phyloP scores from a whole-genome alignment of 192 early-diverging fungal species.

The Funneliformis mosseae region DNA sequence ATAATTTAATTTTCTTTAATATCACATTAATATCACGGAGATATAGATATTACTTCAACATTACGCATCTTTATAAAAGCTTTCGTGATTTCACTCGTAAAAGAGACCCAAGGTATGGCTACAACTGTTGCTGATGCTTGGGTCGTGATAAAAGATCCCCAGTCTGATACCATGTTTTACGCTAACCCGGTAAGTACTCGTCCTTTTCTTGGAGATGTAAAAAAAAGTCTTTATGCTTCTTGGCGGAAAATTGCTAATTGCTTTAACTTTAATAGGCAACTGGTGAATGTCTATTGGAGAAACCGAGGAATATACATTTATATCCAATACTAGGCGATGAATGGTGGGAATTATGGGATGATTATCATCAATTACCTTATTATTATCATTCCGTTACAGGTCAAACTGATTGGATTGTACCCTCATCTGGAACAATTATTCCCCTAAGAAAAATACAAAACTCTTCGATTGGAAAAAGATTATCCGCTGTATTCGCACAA shows the following conservation, averaged over 20 bases:
- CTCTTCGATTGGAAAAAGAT: constrained; percentile 78
- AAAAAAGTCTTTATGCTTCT: background rate
- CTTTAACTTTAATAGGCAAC: constrained; percentile 1
- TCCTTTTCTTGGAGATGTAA: background rate
- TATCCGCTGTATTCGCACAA: constrained; percentile 59
- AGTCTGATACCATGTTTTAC: constrained; percentile 65
- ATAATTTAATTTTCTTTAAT: too few species aligned
- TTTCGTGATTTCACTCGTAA: too few species aligned
- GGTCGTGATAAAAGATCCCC: constrained; percentile 72
- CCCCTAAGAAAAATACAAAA: constrained; percentile 67
- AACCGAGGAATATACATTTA: constrained; percentile 16
- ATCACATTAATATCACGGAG: too few species aligned
- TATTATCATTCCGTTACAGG: constrained; percentile 90
- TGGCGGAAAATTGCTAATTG: background rate
- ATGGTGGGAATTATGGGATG: constrained; percentile 97
- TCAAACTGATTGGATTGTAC: constrained; percentile 87
- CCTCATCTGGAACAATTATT: constrained; percentile 70
- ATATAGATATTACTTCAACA: too few species aligned
- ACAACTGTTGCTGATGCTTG: constrained; percentile 44
- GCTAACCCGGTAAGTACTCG: constrained; percentile 62
- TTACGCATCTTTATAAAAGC: too few species aligned
- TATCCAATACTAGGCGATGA: constrained; percentile 53
- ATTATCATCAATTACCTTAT: constrained; percentile 82
- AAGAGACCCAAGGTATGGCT: background rate
- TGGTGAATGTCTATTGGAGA: background rate